Percentiles rank a stretch among this genome's conserved stretches.
phyloP scores from a whole-genome alignment of 176 grass and related monocot species.

The Otatea glauca region DNA sequence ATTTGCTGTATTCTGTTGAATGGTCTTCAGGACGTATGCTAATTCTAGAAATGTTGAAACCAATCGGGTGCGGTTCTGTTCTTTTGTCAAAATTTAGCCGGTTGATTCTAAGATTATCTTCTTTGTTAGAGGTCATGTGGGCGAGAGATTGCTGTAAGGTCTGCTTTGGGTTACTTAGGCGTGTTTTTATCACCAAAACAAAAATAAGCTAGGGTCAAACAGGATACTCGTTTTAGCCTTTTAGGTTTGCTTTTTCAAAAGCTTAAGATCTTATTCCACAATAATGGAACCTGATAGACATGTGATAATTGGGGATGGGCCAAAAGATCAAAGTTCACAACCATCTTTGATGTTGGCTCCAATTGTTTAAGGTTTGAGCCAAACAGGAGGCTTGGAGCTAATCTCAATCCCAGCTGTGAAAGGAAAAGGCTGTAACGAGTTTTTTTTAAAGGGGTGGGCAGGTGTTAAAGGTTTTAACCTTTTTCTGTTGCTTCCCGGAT shows the following conservation, averaged over 20 bases:
- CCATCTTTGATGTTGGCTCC: neutral
- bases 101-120: neutral
- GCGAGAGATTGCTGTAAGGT: neutral
- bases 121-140: neutral
- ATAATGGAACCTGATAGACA: neutral
- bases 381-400: neutral
- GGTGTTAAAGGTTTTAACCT: neutral
- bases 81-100: neutral
- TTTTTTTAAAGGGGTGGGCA: neutral
- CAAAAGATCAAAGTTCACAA: neutral
- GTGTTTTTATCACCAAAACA: neutral
- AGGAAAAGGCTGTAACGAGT: neutral
- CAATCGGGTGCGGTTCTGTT: neutral
- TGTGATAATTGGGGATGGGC: neutral
- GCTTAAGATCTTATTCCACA: neutral
- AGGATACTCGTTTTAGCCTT: neutral
- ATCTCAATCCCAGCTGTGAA: neutral
- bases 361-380: neutral
- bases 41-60: constrained; percentile 23
- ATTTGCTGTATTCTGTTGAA: neutral
- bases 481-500: neutral
- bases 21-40: constrained; percentile 17
- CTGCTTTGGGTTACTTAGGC: constrained; percentile 1
- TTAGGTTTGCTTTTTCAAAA: neutral
- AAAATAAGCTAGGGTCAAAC: neutral